These are phyloP conservation scores for Aspergillus viridinutans DNA, from an alignment of 2,329 filamentous ascomycete species.

Conservation along the genomic window DNA sequence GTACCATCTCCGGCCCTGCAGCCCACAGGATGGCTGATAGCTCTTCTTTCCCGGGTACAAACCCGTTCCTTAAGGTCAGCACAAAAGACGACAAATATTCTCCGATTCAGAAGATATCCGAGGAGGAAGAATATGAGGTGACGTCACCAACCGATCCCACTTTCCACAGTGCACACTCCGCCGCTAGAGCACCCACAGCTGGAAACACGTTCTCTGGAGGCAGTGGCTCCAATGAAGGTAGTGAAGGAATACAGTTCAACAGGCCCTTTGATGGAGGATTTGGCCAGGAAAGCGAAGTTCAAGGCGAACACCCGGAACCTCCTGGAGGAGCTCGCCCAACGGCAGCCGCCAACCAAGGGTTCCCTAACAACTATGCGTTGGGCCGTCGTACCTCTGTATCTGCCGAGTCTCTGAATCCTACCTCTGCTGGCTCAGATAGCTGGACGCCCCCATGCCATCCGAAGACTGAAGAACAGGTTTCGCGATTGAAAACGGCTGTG, in stretches of 20 bases:
- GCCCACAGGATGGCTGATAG: slow-evolving; percentile 61
- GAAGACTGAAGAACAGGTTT: slow-evolving; percentile 77
- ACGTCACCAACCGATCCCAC: slow-evolving; percentile 67
- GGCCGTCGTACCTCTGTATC: slow-evolving; percentile 92
- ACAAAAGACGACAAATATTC: slow-evolving; percentile 56
- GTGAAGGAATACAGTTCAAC: slow-evolving; percentile 28
- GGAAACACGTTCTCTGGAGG: slow-evolving; percentile 44
- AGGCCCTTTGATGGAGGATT: slow-evolving; percentile 28
- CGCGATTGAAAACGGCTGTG: slow-evolving; percentile 75
- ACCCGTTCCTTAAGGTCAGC: slow-evolving; percentile 75
- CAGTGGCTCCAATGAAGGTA: slow-evolving; percentile 20
- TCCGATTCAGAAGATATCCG: slow-evolving; percentile 61
- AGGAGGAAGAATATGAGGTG: slow-evolving; percentile 80
- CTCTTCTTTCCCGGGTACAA: slow-evolving; percentile 69
- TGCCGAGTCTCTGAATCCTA: slow-evolving; percentile 91
- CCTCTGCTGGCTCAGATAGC: slow-evolving; percentile 75
- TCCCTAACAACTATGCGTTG: slow-evolving; percentile 91
- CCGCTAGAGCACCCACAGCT: slow-evolving; percentile 16
- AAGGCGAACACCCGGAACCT: slow-evolving; percentile 18
- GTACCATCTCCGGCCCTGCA: slow-evolving; percentile 25
- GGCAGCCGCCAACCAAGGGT: slow-evolving; percentile 25
- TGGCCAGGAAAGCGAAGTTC: slow-evolving; percentile 17
- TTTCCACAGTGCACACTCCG: slow-evolving; percentile 46
- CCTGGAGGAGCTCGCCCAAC: slow-evolving; percentile 24
- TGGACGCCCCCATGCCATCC: slow-evolving; percentile 84